These are phyloP conservation scores for Orbilia oligospora DNA, from an alignment of 2,329 filamentous ascomycete genomes.

Conservation along the genomic window DNA sequence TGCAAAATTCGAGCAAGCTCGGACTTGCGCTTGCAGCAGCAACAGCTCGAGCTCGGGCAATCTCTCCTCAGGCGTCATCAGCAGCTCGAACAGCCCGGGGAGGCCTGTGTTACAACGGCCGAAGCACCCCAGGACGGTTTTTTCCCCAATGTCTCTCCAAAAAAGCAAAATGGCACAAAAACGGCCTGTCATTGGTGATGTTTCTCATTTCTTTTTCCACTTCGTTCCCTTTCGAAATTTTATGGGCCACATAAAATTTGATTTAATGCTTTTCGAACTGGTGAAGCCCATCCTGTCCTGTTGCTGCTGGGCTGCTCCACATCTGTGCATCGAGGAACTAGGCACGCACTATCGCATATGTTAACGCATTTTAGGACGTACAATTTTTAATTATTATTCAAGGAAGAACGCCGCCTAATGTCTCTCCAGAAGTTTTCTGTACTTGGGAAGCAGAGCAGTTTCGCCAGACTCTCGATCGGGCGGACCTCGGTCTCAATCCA, in stretches of 20 bases:
- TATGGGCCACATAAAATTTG: conserved; percentile 48
- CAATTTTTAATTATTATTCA: conserved; percentile 57
- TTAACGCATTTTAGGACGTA: conserved; percentile 57
- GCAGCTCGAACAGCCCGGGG: conserved; percentile 37
- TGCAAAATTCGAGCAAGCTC: not conserved
- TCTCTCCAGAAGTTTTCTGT: conserved; percentile 49
- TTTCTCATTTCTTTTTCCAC: conserved; percentile 58
- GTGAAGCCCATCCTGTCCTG: conserved; percentile 34
- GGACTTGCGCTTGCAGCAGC: not conserved
- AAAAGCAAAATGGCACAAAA: conserved; percentile 32
- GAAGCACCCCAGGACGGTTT: conserved; percentile 35
- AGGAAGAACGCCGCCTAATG: conserved; percentile 58
- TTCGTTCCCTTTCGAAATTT: conserved; percentile 6
- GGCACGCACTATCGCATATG: conserved; percentile 58
- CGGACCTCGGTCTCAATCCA: conserved; percentile 53
- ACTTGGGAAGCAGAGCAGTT: conserved; percentile 34
- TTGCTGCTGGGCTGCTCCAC: conserved; percentile 46
- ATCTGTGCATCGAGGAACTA: conserved; percentile 49
- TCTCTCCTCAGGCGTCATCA: conserved; percentile 50
- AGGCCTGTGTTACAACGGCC: conserved; percentile 55
- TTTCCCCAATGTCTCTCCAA: conserved; percentile 20
- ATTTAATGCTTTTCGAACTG: conserved; percentile 49
- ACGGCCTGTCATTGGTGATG: conserved; percentile 51
- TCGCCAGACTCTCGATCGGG: conserved; percentile 40
- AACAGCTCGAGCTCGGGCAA: conserved; percentile 4